A percentile compares a stretch with the other conserved stretches of the same genome.
phyloP scores from a whole-genome alignment of 2,329 filamentous ascomycete genomes.

The Aspergillus amoenus region DNA sequence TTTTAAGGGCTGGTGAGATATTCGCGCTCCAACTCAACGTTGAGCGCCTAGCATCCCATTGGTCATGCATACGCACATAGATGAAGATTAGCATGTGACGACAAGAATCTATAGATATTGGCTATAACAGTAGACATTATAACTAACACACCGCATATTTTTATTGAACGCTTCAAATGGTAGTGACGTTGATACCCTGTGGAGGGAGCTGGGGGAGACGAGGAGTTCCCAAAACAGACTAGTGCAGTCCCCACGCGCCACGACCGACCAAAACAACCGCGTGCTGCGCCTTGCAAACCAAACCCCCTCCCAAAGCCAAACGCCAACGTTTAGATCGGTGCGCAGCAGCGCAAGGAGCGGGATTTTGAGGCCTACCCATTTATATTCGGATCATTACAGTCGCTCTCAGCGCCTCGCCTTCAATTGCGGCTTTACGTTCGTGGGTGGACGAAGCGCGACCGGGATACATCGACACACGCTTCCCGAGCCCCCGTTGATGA shows the following conservation, averaged over 20 bases:
- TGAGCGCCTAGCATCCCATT: background rate
- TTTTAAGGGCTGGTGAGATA: constrained; percentile 5
- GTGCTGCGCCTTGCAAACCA: constrained; percentile 27
- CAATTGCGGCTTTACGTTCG: constrained; percentile 12
- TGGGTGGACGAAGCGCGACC: constrained; percentile 16
- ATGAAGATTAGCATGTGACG: background rate
- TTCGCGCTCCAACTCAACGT: background rate
- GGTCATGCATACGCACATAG: background rate
- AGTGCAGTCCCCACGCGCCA: constrained; percentile 38
- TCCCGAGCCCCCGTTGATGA: background rate
- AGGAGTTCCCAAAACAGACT: constrained; percentile 29
- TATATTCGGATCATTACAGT: background rate
- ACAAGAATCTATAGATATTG: background rate
- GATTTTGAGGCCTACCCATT: constrained; percentile 5
- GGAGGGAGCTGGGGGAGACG: background rate
- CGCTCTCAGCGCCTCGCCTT: background rate
- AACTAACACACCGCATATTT: background rate
- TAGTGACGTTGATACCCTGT: background rate
- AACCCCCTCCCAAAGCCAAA: constrained; percentile 18
- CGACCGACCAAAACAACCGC: constrained; percentile 43
- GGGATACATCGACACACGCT: background rate
- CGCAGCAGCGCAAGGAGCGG: constrained; percentile 21
- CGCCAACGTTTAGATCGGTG: constrained; percentile 14
- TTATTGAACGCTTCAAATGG: background rate
- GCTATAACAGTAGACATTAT: background rate